Evolutionary conservation across 129 eudicot species (phyloP), one percentile per base, ranked within the genome.

Genomic region (Artemisia argyi): DNA sequence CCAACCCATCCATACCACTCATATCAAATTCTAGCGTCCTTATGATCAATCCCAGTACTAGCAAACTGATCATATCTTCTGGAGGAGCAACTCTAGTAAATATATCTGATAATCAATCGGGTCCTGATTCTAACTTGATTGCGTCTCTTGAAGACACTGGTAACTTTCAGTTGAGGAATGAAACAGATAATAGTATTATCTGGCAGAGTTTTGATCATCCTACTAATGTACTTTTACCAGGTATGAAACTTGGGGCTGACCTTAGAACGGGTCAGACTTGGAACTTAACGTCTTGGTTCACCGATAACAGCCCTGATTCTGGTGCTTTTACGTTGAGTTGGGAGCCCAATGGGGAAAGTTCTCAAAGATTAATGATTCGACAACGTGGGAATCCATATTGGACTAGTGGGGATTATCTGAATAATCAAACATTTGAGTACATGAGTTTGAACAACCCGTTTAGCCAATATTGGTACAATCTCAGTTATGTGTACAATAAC

Each of bases 191-290:
- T 39, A 39, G 10, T 8, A 39, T 39, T 39, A 7, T 39, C 46
- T 8, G 46, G 46, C 46, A 39, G 46, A 39, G 46, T 39, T 39
- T 39, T 39, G 46, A 39, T 39, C 46, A 39, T 39, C 46, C 46
- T 39, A 39, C 46, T 7, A 39, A 39, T 39, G 46, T 39, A 7
- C 46, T 39, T 39, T 39, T 39, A 39, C 46, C 46, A 66, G 83
- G 22, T 80, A 67, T 74, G 75, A 80, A 74, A 61, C 67, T 80
- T 5, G 79, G 83, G 7, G 26, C 56, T n/a, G 24, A 68, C 69
- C 75, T 50, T 66, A 61, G 10, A n/a, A 68, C 56, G 4, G 55
- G 71, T 0, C 2, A 19, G 44, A 63, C 14, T 4, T 74, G 79
- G 83, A 61, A 17, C 12, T 49, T 80, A 14, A 68, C 76, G 13